Evolutionary conservation across 345 rosid species (phyloP), one percentile per base, ranked within the genome.

Genomic region (Citrus medica): DNA sequence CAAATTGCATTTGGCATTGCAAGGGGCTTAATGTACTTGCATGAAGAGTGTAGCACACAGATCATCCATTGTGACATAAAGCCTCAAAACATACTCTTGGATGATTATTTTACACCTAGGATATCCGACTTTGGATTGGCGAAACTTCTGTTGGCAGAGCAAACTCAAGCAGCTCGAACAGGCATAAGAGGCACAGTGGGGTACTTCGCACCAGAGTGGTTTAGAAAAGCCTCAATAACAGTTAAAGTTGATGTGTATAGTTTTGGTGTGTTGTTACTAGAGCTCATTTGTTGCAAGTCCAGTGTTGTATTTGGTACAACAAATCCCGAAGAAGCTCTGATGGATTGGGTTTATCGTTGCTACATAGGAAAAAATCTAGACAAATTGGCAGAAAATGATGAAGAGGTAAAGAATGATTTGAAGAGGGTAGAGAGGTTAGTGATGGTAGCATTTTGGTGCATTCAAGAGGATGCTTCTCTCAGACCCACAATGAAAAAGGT

Each of bases 61-160:
- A 63, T 46, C 42, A 63, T 75, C 58, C 78, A 75, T 33, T 75
- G 70, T n/a, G 76, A 74, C 56, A 60, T 74, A 27, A 73, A 73
- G 37, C 76, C 76, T 60, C 76, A 73, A 60, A 73, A 74, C 67
- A 60, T 74, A 60, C 76, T 74, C 56, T 60, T 74, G 67, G 76
- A 74, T 7, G 67, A 74, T 24, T 60, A 16, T 51, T 74, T 74
- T 16, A 60, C 76, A 9, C 56, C 76, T 4, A 74, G 56, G 9
- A 63, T 75, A 17, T 25, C 78, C 1, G 69, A 75, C 38, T 75
- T 74, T 3, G 78, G 78, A 48, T 75, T 75, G 33, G 60, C 69
- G 6, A 42, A 75, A 40, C 59, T 74, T 42, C 24, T 75, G 42
- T 42, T 60, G 64, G 76, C 76, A n/a, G 67, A 73, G 48, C 76